phyloP scores from a whole-genome alignment of 108 stramenopile genomes.

The Licmophora abbreviata region DNA sequence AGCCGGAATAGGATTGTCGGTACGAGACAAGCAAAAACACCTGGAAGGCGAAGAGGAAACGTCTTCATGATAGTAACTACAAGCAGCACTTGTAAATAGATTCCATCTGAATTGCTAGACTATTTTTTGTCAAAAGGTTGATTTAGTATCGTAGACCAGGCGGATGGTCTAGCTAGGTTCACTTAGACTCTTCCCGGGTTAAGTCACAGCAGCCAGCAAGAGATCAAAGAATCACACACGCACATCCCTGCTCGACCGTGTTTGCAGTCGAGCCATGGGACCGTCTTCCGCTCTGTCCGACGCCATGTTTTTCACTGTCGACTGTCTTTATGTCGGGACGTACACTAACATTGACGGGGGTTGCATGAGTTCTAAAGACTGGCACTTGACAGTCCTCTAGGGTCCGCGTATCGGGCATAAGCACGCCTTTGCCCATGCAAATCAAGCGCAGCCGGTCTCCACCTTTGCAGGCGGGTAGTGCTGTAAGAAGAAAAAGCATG shows the following conservation, averaged over 20 bases:
- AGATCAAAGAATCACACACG: conserved; percentile 33
- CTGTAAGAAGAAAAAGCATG: conserved; percentile 15
- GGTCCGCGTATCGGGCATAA: conserved; percentile 71
- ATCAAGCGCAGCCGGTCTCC: conserved; percentile 66
- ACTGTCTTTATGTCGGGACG: conserved; percentile 28
- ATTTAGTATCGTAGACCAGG: no score
- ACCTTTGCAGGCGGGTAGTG: conserved; percentile 47
- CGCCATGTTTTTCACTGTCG: conserved; percentile 6
- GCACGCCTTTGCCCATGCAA: conserved; percentile 85
- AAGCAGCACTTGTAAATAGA: no score
- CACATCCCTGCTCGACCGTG: conserved; percentile 32
- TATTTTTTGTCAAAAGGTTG: no score
- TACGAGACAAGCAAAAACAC: conserved; percentile 29
- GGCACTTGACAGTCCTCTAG: conserved; percentile 61
- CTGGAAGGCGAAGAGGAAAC: conserved; percentile 12
- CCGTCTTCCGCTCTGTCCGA: not conserved
- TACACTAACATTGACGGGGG: conserved; percentile 79
- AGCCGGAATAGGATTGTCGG: conserved; percentile 52
- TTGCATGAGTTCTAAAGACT: conserved; percentile 82
- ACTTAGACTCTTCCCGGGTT: no score
- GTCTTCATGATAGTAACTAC: no score
- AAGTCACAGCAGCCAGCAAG: no score
- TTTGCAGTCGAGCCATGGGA: not conserved
- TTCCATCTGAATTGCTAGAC: no score
- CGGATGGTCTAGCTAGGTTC: no score